Percentiles rank a stretch among this genome's conserved stretches.
phyloP scores from a whole-genome alignment of 2,329 filamentous ascomycete genomes.

The Phialocephala sp. region DNA sequence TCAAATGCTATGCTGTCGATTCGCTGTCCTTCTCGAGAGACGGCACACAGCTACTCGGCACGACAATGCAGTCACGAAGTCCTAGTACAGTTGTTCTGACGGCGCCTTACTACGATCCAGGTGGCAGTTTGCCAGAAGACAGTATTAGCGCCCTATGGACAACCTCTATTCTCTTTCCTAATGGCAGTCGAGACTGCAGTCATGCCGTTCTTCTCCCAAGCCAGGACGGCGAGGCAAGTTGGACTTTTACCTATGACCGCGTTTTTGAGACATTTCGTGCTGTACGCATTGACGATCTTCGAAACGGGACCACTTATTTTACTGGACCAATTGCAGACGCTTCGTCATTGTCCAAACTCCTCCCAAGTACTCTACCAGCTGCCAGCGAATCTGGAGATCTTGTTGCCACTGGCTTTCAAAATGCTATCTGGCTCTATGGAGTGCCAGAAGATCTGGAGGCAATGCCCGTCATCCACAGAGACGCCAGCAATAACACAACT shows the following conservation, averaged over 20 bases:
- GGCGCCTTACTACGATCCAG: conserved; percentile 79
- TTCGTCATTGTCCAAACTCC: conserved; percentile 59
- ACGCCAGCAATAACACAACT: conserved; percentile 40
- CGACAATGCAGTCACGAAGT: conserved; percentile 67
- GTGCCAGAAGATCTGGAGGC: conserved; percentile 75
- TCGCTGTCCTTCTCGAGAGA: conserved; percentile 77
- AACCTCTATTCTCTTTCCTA: conserved; percentile 83
- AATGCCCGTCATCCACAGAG: conserved; percentile 50
- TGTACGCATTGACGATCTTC: conserved; percentile 74
- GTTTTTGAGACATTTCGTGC: conserved; percentile 80
- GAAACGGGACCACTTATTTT: conserved; percentile 81
- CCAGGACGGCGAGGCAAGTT: conserved; percentile 66
- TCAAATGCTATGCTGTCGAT: conserved; percentile 80
- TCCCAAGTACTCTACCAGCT: conserved; percentile 72
- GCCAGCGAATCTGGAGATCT: conserved; percentile 73
- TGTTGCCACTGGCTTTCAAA: conserved; percentile 75
- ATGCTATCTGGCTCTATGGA: conserved; percentile 80
- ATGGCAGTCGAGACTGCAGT: conserved; percentile 78
- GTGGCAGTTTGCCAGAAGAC: conserved; percentile 67
- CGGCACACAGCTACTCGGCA: conserved; percentile 78
- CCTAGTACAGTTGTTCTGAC: conserved; percentile 78
- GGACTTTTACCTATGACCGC: conserved; percentile 80
- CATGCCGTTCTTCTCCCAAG: conserved; percentile 70
- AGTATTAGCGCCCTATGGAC: conserved; percentile 81
- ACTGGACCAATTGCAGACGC: conserved; percentile 67